phyloP scores from a whole-genome alignment of 495 filamentous ascomycete genomes.

The Penicillium pulvis region DNA sequence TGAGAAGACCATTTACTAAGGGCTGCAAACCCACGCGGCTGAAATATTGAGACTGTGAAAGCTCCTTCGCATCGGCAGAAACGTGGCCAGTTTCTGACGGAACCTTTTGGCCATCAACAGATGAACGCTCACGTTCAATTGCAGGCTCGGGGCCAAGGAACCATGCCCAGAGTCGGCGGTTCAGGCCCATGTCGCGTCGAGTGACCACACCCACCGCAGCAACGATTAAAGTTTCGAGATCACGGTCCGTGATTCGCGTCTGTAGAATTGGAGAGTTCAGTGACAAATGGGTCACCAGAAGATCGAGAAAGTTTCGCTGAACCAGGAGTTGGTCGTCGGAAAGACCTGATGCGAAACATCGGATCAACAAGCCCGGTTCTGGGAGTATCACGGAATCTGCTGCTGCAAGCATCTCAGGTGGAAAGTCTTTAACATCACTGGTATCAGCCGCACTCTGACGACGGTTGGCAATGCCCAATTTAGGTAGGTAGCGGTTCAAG shows the following conservation, averaged over 20 bases:
- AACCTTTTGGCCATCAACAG: slow-evolving; percentile 50
- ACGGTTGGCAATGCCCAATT: slow-evolving; percentile 53
- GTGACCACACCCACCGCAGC: slow-evolving; percentile 83
- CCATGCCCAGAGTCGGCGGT: slow-evolving; percentile 95
- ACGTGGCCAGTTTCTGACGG: slow-evolving; percentile 48
- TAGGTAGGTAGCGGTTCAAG: slow-evolving; percentile 76
- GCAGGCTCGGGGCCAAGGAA: slow-evolving; percentile 80
- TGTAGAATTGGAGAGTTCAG: slow-evolving; percentile 85
- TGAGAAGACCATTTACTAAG: slow-evolving; percentile 71
- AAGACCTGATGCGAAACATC: slow-evolving; percentile 90
- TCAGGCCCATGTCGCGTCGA: slow-evolving; percentile 93
- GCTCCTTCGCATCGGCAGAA: slow-evolving; percentile 44
- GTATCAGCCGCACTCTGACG: slow-evolving; percentile 34
- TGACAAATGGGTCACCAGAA: slow-evolving; percentile 88
- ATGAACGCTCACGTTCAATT: slow-evolving; percentile 39
- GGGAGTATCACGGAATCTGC: slow-evolving; percentile 82
- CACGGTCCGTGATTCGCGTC: slow-evolving; percentile 63
- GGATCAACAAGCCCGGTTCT: slow-evolving; percentile 85
- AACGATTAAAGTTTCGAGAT: slow-evolving; percentile 77
- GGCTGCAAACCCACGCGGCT: slow-evolving; percentile 72
- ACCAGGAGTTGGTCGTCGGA: slow-evolving; percentile 86
- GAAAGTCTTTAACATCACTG: slow-evolving; percentile 24
- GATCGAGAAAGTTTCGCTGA: slow-evolving; percentile 89
- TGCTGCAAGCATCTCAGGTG: slow-evolving; percentile 41
- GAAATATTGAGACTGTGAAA: slow-evolving; percentile 68